Base-by-base conservation (phyloP, 1,284 basidiomycete genomes). In the Clitocybe nebularis region DNA sequence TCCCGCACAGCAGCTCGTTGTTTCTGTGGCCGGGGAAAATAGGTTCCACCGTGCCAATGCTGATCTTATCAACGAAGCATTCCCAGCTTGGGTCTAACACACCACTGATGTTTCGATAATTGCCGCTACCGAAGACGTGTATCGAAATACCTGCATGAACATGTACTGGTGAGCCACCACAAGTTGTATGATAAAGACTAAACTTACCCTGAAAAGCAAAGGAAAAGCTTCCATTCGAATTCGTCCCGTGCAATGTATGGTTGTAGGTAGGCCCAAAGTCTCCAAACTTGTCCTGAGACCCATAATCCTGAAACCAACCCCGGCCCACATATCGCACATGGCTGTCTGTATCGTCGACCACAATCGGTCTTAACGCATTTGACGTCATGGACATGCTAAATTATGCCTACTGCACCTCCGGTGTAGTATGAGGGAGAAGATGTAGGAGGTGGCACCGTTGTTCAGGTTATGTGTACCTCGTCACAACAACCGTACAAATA, bases 281-380 rank as follows among this genome's bases (percentile, higher is more conserved):
- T 10, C 57, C 57, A 4, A 47, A 22, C 1, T 14, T 37, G 29
- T 56, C 47, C 28, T 51, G 50, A 39, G 43, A 53, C 6, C 52
- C 55, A n/a, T 39, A 35, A 39, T 50, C 47, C 13, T 38, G 17
- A 39, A 55, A 52, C 54, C 53, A 60, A n/a, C 41, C 41, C 11
- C 49, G 35, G 2, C 56, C 56, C 3, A 24, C 34, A 30, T 60
- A 62, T 6, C 34, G 37, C 35, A 62, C 57, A 3, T 43, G 43
- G 6, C 44, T 28, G 30, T 57, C 51, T 1, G 50, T 51, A 28
- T 62, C 60, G 41, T 62, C 58, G 16, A 60, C 41, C 7, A 59
- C 44, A 19, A 51, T 14, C 16, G 28, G n/a, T 30, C 28, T n/a
- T n/a, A n/a, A n/a, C n/a, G n/a, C n/a, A n/a, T n/a, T n/a, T n/a